Evolutionary conservation across 768 basidiomycete species (phyloP).

Genomic region (Suillus placidus): DNA sequence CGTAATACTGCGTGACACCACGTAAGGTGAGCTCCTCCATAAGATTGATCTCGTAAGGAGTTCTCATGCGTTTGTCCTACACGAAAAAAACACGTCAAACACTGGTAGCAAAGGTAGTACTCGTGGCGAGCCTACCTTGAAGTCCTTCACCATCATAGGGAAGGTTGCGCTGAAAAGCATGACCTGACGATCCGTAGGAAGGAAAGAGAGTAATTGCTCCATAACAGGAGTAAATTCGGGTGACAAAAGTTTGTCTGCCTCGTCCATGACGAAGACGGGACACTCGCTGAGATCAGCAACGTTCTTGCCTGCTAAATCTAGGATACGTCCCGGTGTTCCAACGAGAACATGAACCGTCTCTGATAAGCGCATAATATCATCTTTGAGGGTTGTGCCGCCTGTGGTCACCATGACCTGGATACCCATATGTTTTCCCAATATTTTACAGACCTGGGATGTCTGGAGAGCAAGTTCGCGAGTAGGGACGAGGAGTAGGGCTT

Average conservation of each 20-base stretch:
- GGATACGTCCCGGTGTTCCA: slow-evolving; percentile 94
- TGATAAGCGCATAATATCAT: slow-evolving; percentile 91
- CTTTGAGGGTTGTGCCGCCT: slow-evolving; percentile 95
- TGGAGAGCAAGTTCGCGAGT: slow-evolving; percentile 99
- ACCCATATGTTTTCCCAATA: slow-evolving; percentile 92
- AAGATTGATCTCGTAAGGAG: slow-evolving; percentile 97
- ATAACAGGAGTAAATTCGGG: slow-evolving; percentile 99
- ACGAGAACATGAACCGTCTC: slow-evolving; percentile 95
- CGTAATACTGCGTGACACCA: slow-evolving; percentile 99
- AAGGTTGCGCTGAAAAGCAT: slow-evolving; percentile 99
- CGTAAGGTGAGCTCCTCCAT: slow-evolving; percentile 99
- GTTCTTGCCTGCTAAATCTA: slow-evolving; percentile 90
- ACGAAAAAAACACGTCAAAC: slow-evolving; percentile 18
- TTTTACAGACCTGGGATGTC: slow-evolving; percentile 99
- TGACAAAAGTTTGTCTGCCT: slow-evolving; percentile 96
- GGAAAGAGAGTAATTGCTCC: slow-evolving; percentile 89
- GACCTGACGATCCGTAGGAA: slow-evolving; percentile 87
- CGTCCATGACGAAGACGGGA: slow-evolving; percentile 98
- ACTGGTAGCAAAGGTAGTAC: slow-evolving; percentile 13
- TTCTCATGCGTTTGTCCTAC: slow-evolving; percentile 94
- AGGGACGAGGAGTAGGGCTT: slow-evolving; percentile 94
- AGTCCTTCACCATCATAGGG: slow-evolving; percentile 98
- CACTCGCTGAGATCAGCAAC: slow-evolving; percentile 95
- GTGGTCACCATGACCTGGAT: slow-evolving; percentile 99
- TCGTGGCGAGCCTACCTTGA: slow-evolving; percentile 64